Conservation (phyloP, 179 eudicot species). For the Silene vulgaris region DNA sequence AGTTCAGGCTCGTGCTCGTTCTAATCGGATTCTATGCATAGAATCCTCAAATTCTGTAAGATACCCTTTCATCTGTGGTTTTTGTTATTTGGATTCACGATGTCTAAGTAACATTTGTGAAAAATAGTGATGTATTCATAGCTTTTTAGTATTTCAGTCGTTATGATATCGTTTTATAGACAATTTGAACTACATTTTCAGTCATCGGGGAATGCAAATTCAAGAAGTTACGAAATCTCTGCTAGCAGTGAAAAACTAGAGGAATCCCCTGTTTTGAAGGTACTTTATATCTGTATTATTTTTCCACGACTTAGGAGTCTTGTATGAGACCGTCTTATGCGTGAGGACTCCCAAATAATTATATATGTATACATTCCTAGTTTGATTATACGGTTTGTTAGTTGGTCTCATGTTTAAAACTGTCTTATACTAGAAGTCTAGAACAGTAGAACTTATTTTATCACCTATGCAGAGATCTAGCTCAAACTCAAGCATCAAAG, state of each 20-base stretch:
- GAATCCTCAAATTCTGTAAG: conserved; percentile 42
- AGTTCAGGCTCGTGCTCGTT: conserved; percentile 73
- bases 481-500: conserved; percentile 35
- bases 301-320: not conserved
- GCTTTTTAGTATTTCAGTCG: not conserved
- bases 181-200: not conserved
- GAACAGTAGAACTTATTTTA: no score
- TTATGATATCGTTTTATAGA: not conserved
- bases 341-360: not conserved
- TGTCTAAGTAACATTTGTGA: no score
- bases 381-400: no score
- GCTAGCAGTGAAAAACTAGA: conserved; percentile 31
- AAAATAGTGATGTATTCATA: not conserved
- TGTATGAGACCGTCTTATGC: not conserved
- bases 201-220: conserved; percentile 33
- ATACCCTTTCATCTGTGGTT: no score
- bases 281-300: conserved; percentile 16
- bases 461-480: conserved; percentile 39
- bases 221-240: conserved; percentile 28
- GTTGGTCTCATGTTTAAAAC: no score
- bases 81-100: no score
- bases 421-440: no score
- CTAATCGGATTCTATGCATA: conserved; percentile 41
- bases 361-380: no score
- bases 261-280: conserved; percentile 46